Evolutionary conservation across 1,139 yeast genomes (phyloP).

Genomic region (Entelexis sorbosivorans): DNA sequence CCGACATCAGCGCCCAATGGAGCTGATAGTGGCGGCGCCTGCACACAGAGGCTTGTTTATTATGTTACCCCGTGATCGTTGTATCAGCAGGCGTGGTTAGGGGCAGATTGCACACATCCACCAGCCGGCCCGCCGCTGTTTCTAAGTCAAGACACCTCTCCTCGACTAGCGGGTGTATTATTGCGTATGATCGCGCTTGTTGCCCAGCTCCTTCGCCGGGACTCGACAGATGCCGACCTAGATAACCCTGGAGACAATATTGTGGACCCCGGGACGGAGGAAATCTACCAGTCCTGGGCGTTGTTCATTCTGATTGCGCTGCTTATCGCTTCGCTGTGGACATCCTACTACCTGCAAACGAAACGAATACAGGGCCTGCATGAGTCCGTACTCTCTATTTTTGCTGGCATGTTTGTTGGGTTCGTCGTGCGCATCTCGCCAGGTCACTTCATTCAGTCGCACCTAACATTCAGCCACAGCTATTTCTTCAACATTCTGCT

Average conservation of each 20-base stretch:
- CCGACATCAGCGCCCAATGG: too few relatives aligned
- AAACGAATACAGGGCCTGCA: constrained; percentile 87
- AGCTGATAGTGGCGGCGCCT: background rate
- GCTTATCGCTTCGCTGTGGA: constrained; percentile 84
- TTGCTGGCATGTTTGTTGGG: constrained; percentile 95
- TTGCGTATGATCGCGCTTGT: constrained; percentile 1
- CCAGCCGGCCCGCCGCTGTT: background rate
- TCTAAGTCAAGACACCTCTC: background rate
- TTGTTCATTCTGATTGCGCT: constrained; percentile 71
- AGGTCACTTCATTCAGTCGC: constrained; percentile 93
- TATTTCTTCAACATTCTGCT: constrained; percentile 87
- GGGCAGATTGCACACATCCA: background rate
- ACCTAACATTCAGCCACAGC: constrained; percentile 87
- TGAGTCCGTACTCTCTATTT: constrained; percentile 90
- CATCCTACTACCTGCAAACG: constrained; percentile 85
- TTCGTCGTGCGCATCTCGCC: constrained; percentile 79
- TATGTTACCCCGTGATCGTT: background rate
- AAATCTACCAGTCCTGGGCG: constrained; percentile 96
- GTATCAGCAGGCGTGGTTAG: background rate
- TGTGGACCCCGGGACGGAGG: constrained; percentile 86
- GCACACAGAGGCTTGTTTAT: background rate
- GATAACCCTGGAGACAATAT: constrained; percentile 46
- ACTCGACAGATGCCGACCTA: constrained; percentile 34
- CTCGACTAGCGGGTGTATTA: background rate
- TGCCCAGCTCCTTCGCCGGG: constrained; percentile 24